phyloP scores from a whole-genome alignment of 331 rosid species.

The Saraca asoca region DNA sequence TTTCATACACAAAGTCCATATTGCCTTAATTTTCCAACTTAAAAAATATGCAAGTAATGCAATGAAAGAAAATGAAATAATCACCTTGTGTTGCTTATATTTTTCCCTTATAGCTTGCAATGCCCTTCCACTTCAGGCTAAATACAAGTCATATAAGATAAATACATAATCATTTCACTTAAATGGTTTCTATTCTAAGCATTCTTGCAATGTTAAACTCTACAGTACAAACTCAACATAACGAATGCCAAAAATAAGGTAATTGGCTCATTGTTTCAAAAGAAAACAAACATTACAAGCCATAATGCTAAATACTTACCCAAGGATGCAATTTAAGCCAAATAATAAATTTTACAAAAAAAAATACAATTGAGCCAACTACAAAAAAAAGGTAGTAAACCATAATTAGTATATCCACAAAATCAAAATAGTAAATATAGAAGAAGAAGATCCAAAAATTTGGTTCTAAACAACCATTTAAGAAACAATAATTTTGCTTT shows the following conservation, averaged over 20 bases:
- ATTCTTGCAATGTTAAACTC: conserved; percentile 43
- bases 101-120: conserved; percentile 67
- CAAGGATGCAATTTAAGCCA: conserved; percentile 57
- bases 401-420: too few relatives aligned
- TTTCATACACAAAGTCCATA: background rate
- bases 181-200: conserved; percentile 48
- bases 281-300: background rate
- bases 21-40: conserved; percentile 8
- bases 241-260: background rate
- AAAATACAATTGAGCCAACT: conserved; percentile 68
- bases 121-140: conserved; percentile 59
- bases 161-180: conserved; percentile 64
- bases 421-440: too few relatives aligned
- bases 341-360: conserved; percentile 60
- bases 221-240: conserved; percentile 31
- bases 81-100: conserved; percentile 75
- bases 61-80: background rate
- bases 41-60: background rate
- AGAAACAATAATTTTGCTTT: too few relatives aligned
- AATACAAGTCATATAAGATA: conserved; percentile 60
- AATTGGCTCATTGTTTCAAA: background rate
- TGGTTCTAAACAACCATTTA: too few relatives aligned
- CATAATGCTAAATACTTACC: conserved; percentile 43
- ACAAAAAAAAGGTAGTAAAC: conserved; percentile 83
- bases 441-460: too few relatives aligned